Percentiles rank a stretch among this genome's conserved stretches.
phyloP scores from a whole-genome alignment of 2,329 filamentous ascomycete genomes.

The Rhynchosporium graminicola region DNA sequence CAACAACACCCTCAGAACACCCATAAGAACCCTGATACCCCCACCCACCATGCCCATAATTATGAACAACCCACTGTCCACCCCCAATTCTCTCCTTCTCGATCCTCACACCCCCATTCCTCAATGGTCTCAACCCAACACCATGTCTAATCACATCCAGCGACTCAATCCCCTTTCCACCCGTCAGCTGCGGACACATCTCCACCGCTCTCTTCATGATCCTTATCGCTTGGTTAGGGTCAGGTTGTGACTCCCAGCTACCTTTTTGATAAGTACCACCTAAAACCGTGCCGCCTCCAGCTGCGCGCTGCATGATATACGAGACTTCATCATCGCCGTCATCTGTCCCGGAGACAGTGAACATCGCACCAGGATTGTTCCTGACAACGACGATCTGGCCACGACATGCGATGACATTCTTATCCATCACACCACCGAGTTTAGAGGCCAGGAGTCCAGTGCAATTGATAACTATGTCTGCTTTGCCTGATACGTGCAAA shows the following conservation, averaged over 20 bases:
- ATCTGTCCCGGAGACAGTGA: constrained; percentile 60
- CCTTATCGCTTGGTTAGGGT: constrained; percentile 61
- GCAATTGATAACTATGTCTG: constrained; percentile 78
- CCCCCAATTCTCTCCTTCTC: constrained; percentile 61
- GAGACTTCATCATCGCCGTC: constrained; percentile 63
- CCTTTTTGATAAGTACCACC: constrained; percentile 67
- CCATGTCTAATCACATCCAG: constrained; percentile 66
- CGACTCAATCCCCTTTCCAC: constrained; percentile 60
- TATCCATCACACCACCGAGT: constrained; percentile 81
- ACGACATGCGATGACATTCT: constrained; percentile 70
- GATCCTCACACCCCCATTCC: constrained; percentile 60
- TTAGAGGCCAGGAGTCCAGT: constrained; percentile 75
- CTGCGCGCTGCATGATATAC: constrained; percentile 70
- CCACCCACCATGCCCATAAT: constrained; percentile 62
- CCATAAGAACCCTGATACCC: constrained; percentile 69
- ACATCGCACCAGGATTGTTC: constrained; percentile 64
- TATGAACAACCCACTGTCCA: constrained; percentile 56
- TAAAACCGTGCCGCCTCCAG: constrained; percentile 65
- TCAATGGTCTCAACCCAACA: constrained; percentile 65
- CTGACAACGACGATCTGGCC: constrained; percentile 75
- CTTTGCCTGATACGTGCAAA: constrained; percentile 59
- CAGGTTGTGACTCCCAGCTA: constrained; percentile 63
- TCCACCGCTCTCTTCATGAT: constrained; percentile 69
- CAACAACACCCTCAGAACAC: constrained; percentile 65
- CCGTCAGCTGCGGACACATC: constrained; percentile 55